Evolutionary conservation across 2,329 filamentous ascomycete species (phyloP).

Genomic region (Penicillium sp.): DNA sequence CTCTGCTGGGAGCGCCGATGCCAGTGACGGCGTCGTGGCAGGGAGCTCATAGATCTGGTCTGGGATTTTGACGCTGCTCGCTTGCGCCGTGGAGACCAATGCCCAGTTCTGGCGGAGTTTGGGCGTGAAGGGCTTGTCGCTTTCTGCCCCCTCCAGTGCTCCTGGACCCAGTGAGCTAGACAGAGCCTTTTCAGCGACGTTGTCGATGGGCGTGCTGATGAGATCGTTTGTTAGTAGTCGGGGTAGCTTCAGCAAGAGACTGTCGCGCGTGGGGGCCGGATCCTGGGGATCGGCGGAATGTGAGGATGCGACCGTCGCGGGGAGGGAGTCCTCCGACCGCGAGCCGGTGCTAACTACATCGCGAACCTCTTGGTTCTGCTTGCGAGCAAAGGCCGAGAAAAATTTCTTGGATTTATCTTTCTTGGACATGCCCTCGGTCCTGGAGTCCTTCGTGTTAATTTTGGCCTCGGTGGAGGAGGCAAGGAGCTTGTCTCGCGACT

Average conservation of each 20-base stretch:
- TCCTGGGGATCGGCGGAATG: not conserved
- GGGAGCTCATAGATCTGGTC: slow-evolving; percentile 36
- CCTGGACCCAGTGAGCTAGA: slow-evolving; percentile 4
- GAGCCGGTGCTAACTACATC: slow-evolving; percentile 1
- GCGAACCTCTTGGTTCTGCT: slow-evolving; percentile 1
- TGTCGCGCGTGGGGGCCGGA: slow-evolving; percentile 10
- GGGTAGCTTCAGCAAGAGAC: slow-evolving; percentile 21
- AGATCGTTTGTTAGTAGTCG: slow-evolving; percentile 21
- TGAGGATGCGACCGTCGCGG: not conserved
- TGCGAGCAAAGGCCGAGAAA: not conserved
- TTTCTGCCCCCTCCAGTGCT: not conserved
- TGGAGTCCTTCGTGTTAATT: not conserved
- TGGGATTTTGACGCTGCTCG: slow-evolving; percentile 20
- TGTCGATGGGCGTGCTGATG: slow-evolving; percentile 6
- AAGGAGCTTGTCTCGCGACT: not conserved
- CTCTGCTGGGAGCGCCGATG: not conserved
- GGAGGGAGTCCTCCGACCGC: slow-evolving; percentile 4
- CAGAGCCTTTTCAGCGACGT: not conserved
- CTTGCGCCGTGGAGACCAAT: slow-evolving; percentile 19
- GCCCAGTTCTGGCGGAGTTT: slow-evolving; percentile 17
- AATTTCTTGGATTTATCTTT: slow-evolving; percentile 5
- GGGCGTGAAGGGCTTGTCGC: not conserved
- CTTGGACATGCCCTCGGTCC: not conserved
- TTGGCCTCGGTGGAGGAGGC: not conserved
- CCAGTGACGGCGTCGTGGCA: slow-evolving; percentile 24